Evolutionary conservation across 441 rosid genomes (phyloP).

Genomic region (Raphanus hybrid): DNA sequence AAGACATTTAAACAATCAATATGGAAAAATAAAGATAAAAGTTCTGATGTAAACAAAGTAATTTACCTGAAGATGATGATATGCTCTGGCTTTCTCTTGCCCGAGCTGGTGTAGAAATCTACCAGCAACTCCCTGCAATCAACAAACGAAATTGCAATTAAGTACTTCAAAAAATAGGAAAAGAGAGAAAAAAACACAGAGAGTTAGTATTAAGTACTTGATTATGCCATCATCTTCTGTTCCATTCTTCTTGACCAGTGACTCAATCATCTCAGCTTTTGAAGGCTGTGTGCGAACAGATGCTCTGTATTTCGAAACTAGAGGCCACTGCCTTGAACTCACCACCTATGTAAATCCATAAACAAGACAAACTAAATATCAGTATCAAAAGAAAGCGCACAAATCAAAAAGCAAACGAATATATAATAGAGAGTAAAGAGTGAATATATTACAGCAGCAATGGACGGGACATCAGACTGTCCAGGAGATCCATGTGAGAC

Average conservation of each 20-base stretch:
- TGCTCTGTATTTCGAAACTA: slow-evolving; percentile 79
- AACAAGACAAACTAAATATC: not conserved
- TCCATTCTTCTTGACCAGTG: slow-evolving; percentile 61
- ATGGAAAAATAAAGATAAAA: not conserved
- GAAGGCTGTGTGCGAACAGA: slow-evolving; percentile 81
- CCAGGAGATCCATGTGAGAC: slow-evolving; percentile 90
- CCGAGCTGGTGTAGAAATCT: slow-evolving; percentile 77
- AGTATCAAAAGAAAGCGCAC: slow-evolving; percentile 3
- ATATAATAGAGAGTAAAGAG: not conserved
- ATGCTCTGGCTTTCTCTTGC: slow-evolving; percentile 79
- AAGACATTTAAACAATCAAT: not conserved
- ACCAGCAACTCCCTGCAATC: slow-evolving; percentile 65
- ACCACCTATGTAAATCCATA: slow-evolving; percentile 41
- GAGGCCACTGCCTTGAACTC: slow-evolving; percentile 85
- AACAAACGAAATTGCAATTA: not conserved
- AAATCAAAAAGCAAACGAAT: not conserved
- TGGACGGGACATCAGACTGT: slow-evolving; percentile 71
- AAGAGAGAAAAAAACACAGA: not conserved
- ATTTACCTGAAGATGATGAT: slow-evolving; percentile 81
- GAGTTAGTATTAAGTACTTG: slow-evolving; percentile 44
- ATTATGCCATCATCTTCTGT: slow-evolving; percentile 78
- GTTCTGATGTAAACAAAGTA: not conserved
- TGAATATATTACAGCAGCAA: slow-evolving; percentile 70
- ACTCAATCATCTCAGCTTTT: slow-evolving; percentile 83
- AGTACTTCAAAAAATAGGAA: not conserved